Conservation (phyloP, 2,329 filamentous ascomycete genomes). For the Sclerotinia glacialis region DNA sequence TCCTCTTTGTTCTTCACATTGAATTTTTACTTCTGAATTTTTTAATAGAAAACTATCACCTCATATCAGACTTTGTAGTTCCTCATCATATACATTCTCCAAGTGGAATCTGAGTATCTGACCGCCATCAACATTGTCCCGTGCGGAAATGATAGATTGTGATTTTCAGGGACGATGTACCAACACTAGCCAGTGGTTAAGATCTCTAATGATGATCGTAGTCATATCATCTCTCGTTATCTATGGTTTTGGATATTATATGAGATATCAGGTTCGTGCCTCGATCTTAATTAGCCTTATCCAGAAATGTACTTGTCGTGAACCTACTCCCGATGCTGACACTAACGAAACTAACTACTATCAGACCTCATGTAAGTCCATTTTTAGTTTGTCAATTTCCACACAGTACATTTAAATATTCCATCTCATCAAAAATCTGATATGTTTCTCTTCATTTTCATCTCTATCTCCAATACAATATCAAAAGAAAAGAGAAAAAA, state of each 20-base stretch:
- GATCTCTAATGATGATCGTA: not conserved
- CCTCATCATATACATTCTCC: not conserved
- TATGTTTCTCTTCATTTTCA: not conserved
- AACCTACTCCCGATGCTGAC: not conserved
- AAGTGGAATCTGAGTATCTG: not conserved
- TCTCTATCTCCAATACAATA: not conserved
- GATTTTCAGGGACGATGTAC: not conserved
- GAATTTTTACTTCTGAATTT: too few species aligned
- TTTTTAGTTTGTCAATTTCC: not conserved
- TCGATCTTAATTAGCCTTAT: not conserved
- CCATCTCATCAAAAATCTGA: too few species aligned
- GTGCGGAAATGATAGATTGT: not conserved
- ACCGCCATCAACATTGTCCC: not conserved
- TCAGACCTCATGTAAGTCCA: not conserved
- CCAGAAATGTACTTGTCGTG: not conserved
- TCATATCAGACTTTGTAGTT: not conserved
- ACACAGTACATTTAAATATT: not conserved
- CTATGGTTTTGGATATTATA: not conserved
- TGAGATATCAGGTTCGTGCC: not conserved
- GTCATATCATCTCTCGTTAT: not conserved
- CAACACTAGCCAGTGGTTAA: not conserved
- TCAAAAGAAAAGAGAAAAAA: not conserved
- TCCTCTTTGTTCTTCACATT: not conserved
- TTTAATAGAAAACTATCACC: too few species aligned
- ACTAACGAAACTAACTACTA: not conserved